Evolutionary conservation across 2,329 filamentous ascomycete genomes (phyloP).

Genomic region (Rasamsonia emersonii): DNA sequence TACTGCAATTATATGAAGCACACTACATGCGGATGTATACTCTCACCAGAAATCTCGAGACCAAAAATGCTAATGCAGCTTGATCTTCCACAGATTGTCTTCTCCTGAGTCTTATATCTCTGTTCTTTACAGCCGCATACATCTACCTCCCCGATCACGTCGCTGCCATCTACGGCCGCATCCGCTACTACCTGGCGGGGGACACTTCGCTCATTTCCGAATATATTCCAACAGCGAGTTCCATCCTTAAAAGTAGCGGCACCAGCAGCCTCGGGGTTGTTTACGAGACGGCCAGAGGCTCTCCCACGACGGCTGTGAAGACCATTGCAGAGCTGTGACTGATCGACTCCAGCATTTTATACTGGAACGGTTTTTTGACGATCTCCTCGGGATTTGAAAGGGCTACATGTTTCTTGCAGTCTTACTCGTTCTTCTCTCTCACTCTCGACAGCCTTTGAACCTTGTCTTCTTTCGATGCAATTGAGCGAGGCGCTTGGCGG

Average conservation of each 20-base stretch:
- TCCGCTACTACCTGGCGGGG: slow-evolving; percentile 92
- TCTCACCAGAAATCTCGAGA: too few species aligned
- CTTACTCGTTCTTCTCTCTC: too few species aligned
- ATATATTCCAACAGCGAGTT: slow-evolving; percentile 23
- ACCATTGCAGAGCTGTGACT: slow-evolving; percentile 25
- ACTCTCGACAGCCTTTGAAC: background rate
- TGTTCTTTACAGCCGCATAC: slow-evolving; percentile 76
- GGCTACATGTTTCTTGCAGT: too few species aligned
- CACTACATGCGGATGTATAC: too few species aligned
- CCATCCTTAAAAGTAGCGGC: slow-evolving; percentile 22
- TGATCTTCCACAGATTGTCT: slow-evolving; percentile 59
- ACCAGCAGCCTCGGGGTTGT: slow-evolving; percentile 37
- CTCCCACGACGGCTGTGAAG: slow-evolving; percentile 27
- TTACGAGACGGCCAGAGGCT: slow-evolving; percentile 39
- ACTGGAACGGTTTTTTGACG: too few species aligned
- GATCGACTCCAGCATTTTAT: background rate
- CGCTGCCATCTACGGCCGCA: slow-evolving; percentile 68
- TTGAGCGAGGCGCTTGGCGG: slow-evolving; percentile 7
- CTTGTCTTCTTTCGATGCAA: background rate
- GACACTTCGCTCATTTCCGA: slow-evolving; percentile 43
- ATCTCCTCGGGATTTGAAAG: too few species aligned
- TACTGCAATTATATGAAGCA: too few species aligned
- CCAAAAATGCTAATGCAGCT: slow-evolving; percentile 3
- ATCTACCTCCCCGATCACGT: slow-evolving; percentile 94
- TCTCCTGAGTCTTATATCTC: slow-evolving; percentile 78